phyloP scores from a whole-genome alignment of 345 rosid species.

The Pistacia integerrima region DNA sequence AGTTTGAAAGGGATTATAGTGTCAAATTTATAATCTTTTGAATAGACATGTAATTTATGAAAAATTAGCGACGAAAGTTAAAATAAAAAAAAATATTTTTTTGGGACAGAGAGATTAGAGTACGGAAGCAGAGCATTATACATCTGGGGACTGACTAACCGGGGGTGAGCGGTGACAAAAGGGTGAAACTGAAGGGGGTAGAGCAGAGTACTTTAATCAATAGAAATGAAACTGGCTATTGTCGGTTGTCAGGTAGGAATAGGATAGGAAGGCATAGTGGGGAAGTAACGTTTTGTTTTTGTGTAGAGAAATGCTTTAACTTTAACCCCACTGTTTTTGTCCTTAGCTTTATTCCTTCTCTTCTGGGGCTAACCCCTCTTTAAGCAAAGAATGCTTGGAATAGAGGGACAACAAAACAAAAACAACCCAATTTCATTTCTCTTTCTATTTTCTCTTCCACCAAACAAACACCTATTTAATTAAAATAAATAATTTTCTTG shows the following conservation, averaged over 20 bases:
- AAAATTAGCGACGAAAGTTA: too few species aligned
- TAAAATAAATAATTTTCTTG: too few species aligned
- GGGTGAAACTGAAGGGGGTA: neutral
- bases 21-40: too few species aligned
- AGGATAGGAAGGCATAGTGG: neutral
- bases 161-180: constrained; percentile 44
- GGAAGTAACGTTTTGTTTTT: too few species aligned
- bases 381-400: constrained; percentile 78
- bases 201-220: constrained; percentile 1
- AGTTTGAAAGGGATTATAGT: too few species aligned
- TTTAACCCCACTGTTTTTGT: constrained; percentile 33
- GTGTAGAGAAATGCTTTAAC: constrained; percentile 20
- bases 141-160: constrained; percentile 28
- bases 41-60: too few species aligned
- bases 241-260: constrained; percentile 42
- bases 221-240: constrained; percentile 31
- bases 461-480: neutral
- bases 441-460: neutral
- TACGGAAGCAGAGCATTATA: constrained; percentile 25
- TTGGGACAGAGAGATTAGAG: constrained; percentile 24
- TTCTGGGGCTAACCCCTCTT: constrained; percentile 56
- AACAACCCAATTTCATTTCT: neutral
- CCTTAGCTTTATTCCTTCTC: constrained; percentile 56
- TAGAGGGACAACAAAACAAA: constrained; percentile 52
- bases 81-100: neutral